Base-by-base conservation (phyloP, 805 yeast genomes). In the Metschnikowia dekortorum region DNA sequence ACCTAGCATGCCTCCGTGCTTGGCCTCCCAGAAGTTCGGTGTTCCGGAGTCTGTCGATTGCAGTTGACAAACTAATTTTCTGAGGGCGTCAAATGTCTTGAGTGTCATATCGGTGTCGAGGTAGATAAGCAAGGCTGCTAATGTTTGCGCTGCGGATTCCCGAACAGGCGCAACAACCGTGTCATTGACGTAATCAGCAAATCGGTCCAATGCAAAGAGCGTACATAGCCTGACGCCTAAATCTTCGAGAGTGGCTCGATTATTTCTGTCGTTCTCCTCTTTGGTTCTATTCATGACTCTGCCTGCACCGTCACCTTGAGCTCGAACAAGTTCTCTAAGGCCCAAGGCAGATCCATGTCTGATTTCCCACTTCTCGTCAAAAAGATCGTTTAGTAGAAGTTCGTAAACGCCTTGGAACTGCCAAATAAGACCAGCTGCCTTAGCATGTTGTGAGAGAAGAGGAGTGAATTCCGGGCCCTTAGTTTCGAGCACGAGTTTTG, bases 161-260 rank as follows among this genome's bases (percentile, higher is more conserved):
- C 99, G 75, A 4, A 94, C 98, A 1, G 99, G 99, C 0, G 98
- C 98, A 36, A 94, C 96, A 11, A 94, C 99, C 6, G 96, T 95
- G 63, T 94, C 99, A 39, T 96, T 85, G 32, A 94, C 96, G 66
- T 88, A 94, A 71, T 94, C 99, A 43, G 97, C 98, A 69, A 94
- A 94, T 59, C 98, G 72, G 69, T 94, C 99, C 47, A 94, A 73
- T 2, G 97, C 92, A 67, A 94, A 89, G 10, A 94, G 73, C 6
- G 96, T 86, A 61, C 96, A 76, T 42, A 94, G 64, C 53, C 97
- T 77, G 16, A 94, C 89, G 3, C 95, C 85, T 50, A 92, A 74
- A 67, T 94, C 98, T 65, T 94, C 96, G 34, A 94, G 72, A 48
- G 91, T 86, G 41, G 75, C 78, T 14, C 73, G 68, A 61, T 92